These are phyloP conservation scores for Eutrema yunnanense DNA, from an alignment of 345 rosid genomes.

Conservation along the genomic window DNA sequence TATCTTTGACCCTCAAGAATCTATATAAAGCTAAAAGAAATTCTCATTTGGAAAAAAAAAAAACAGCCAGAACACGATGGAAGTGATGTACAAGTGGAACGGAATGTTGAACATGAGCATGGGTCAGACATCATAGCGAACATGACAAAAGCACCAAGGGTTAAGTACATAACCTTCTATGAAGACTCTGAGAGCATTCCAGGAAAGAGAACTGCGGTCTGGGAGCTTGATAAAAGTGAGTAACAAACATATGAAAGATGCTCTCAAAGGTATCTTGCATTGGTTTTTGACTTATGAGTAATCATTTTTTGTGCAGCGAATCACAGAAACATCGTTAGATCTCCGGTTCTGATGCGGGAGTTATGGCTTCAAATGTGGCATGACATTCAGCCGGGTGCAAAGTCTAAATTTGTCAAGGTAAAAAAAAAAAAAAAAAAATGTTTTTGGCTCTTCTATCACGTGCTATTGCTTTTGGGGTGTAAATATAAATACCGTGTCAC, in stretches of 20 bases:
- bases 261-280: not conserved
- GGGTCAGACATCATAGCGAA: conserved; percentile 73
- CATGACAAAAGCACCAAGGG: conserved; percentile 80
- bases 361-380: conserved; percentile 99
- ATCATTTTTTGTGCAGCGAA: conserved; percentile 53
- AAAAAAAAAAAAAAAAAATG: conserved; percentile 15
- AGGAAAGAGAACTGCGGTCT: conserved; percentile 91
- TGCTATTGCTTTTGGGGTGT: not conserved
- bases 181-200: conserved; percentile 90
- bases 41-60: not conserved
- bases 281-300: not conserved
- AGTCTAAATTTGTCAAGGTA: conserved; percentile 81
- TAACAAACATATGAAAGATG: conserved; percentile 7
- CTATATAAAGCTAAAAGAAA: not conserved
- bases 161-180: conserved; percentile 79
- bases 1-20: not conserved
- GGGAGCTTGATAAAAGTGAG: conserved; percentile 97
- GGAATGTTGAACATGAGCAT: conserved; percentile 69
- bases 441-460: not conserved
- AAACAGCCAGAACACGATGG: conserved; percentile 96
- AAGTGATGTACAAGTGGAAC: conserved; percentile 71
- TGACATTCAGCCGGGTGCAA: conserved; percentile 61
- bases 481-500: conserved; percentile 4
- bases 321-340: conserved; percentile 94
- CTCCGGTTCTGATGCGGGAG: conserved; percentile 91